Conservation (phyloP, 495 filamentous ascomycete species). For the Penicilliopsis zonata region DNA sequence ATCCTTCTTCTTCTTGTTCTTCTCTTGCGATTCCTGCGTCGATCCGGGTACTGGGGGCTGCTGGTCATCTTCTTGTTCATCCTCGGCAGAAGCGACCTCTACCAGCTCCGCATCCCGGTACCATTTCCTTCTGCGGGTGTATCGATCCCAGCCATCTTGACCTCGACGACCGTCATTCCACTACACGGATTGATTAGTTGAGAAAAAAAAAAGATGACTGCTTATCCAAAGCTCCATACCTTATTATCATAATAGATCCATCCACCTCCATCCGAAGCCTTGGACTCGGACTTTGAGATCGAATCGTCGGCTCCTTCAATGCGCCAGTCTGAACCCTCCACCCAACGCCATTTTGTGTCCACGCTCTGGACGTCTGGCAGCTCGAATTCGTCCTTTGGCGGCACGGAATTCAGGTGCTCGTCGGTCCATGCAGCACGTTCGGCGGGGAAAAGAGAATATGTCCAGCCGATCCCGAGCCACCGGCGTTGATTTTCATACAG, state of each 20-base stretch:
- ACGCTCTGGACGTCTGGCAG: slow-evolving; percentile 77
- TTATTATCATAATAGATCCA: slow-evolving; percentile 99
- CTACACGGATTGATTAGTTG: too few relatives aligned
- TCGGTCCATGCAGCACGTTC: slow-evolving; percentile 91
- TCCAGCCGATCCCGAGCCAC: slow-evolving; percentile 95
- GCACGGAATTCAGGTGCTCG: slow-evolving; percentile 75
- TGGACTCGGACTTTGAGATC: slow-evolving; percentile 19
- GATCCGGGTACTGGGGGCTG: too few relatives aligned
- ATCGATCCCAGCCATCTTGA: slow-evolving; percentile 87
- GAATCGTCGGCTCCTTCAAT: slow-evolving; percentile 63
- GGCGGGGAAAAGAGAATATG: slow-evolving; percentile 74
- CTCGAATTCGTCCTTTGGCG: slow-evolving; percentile 69
- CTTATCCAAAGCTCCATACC: too few relatives aligned
- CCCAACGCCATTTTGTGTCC: slow-evolving; percentile 82
- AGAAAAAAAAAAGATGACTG: too few relatives aligned
- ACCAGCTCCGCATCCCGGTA: slow-evolving; percentile 91
- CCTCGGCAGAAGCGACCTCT: slow-evolving; percentile 43
- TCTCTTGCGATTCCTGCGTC: slow-evolving; percentile 17
- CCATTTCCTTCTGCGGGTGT: slow-evolving; percentile 92
- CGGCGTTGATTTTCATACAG: slow-evolving; percentile 94
- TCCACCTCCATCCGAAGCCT: slow-evolving; percentile 51
- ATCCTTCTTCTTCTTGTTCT: slow-evolving; percentile 19
- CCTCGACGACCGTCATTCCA: slow-evolving; percentile 88
- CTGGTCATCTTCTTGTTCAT: slow-evolving; percentile 12
- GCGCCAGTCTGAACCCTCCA: slow-evolving; percentile 68